Evolutionary conservation across 768 basidiomycete species (phyloP).

Genomic region (Naematelia encephala): DNA sequence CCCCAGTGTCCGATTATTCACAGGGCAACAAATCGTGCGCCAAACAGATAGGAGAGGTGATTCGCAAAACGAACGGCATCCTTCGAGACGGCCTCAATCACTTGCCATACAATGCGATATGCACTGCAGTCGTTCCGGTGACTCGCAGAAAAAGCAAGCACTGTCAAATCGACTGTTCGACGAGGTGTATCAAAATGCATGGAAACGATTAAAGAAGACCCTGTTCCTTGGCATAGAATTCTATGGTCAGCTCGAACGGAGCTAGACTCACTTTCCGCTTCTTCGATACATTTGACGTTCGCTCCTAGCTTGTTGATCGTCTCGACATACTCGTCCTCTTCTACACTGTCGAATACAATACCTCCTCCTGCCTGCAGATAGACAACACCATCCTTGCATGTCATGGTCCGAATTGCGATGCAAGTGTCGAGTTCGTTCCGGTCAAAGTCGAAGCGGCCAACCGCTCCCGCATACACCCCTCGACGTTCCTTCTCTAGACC

Average conservation of each 20-base stretch:
- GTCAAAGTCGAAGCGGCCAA: slow-evolving; percentile 92
- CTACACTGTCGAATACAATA: slow-evolving; percentile 93
- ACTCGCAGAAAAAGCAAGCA: too few relatives aligned
- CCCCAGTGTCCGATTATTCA: too few relatives aligned
- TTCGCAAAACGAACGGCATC: too few relatives aligned
- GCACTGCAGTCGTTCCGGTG: too few relatives aligned
- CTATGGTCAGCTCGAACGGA: slow-evolving; percentile 6
- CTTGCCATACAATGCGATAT: too few relatives aligned
- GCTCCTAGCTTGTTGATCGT: slow-evolving; percentile 90
- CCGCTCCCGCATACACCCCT: slow-evolving; percentile 94
- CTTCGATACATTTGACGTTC: slow-evolving; percentile 78
- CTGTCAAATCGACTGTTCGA: too few relatives aligned
- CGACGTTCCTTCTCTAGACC: slow-evolving; percentile 82
- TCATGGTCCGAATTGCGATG: slow-evolving; percentile 97
- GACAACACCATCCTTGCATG: slow-evolving; percentile 79
- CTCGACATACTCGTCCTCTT: slow-evolving; percentile 95
- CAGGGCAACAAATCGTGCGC: too few relatives aligned
- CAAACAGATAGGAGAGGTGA: too few relatives aligned
- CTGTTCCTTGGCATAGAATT: slow-evolving; percentile 10
- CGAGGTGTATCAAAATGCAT: background rate
- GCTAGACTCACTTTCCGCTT: slow-evolving; percentile 69
- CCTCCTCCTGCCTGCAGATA: slow-evolving; percentile 97
- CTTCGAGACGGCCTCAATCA: too few relatives aligned
- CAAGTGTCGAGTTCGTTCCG: slow-evolving; percentile 92
- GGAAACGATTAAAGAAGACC: background rate